A percentile compares a stretch with the other conserved stretches of the same genome.
phyloP scores from a whole-genome alignment of 192 early-diverging fungal genomes.

The Rhizophlyctis rosea region DNA sequence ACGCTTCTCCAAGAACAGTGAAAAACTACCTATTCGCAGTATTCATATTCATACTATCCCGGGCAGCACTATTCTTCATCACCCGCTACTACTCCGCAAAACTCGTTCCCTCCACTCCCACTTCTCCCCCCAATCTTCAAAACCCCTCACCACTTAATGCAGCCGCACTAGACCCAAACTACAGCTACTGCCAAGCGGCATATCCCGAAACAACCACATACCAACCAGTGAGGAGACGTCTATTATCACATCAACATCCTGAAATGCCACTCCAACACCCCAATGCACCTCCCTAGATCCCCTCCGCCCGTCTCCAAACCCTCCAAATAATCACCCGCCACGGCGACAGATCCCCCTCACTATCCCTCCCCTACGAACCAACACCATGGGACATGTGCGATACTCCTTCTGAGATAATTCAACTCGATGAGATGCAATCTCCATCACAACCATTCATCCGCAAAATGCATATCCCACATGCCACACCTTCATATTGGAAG shows the following conservation, averaged over 20 bases:
- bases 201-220: not conserved
- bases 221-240: not conserved
- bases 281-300: not conserved
- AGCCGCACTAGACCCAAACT: too few relatives aligned
- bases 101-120: too few relatives aligned
- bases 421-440: too few relatives aligned
- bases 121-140: too few relatives aligned
- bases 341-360: not conserved
- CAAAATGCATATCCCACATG: not conserved
- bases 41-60: too few relatives aligned
- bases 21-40: too few relatives aligned
- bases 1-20: too few relatives aligned
- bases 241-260: not conserved
- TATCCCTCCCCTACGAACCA: not conserved
- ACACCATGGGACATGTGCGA: too few relatives aligned
- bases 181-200: not conserved
- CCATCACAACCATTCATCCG: not conserved
- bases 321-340: not conserved
- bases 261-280: not conserved
- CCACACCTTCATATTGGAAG: not conserved
- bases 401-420: too few relatives aligned
- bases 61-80: too few relatives aligned
- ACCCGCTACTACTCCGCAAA: too few relatives aligned
- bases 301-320: not conserved
- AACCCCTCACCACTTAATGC: too few relatives aligned